Evolutionary conservation across 306 rosid species (phyloP), one percentile per base, ranked within the genome.

Genomic region (Alnus rubra): DNA sequence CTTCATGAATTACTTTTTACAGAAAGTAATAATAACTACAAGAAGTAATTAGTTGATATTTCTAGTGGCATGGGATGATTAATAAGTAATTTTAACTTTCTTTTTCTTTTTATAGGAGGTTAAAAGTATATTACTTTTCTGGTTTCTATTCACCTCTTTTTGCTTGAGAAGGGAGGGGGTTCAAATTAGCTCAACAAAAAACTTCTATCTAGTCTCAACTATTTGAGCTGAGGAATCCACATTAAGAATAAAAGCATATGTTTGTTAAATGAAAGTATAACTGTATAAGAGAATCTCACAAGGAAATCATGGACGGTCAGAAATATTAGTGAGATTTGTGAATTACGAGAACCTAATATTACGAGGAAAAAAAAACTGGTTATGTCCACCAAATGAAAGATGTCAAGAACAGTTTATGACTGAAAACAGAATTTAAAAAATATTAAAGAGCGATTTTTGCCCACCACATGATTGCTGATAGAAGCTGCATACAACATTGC

Each of bases 401-500:
- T 30, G 31, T 56, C 2, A 31, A 18, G 65, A 3, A 18, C 16
- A 58, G 28, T 4, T 19, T 63, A 35, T 19, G 7, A 19, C 8
- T 35, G 15, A 65, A 9, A 19, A 39, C 30, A 37, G 1, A 7
- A 35, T 75, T 18, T 2, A 58, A 52, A n/a, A 44, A 60, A 1
- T 56, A 23, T 74, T 71, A 35, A 2, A 2, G n/a, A 49, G 11
- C 13, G 14, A 51, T 51, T 50, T 81, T 58, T 65, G 83, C 98
- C 55, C 82, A 95, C 97, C 96, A 95, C 95, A 79, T 90, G 95
- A 77, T 85, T 91, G 88, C 97, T 85, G 86, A 95, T 86, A 84
- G 98, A 92, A 88, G 97, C 97, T 12, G 94, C 82, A 74, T 86
- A 87, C 74, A 91, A 65, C 96, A 92, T 91, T 55, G 97, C 97